Conservation (phyloP, 2,329 filamentous ascomycete genomes). For the Grosmannia huntii region DNA sequence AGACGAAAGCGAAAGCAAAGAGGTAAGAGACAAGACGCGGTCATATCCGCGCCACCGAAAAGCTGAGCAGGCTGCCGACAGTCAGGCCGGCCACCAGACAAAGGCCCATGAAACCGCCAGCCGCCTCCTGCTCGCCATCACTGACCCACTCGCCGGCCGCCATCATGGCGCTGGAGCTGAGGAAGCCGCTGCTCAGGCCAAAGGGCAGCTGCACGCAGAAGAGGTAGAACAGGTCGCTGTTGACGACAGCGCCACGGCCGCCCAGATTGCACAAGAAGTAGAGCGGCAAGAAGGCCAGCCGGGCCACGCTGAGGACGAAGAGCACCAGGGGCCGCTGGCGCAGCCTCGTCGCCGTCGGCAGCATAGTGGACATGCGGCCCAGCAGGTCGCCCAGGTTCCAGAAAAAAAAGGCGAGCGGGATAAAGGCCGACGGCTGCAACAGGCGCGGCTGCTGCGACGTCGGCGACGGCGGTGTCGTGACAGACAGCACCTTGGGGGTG, state of each 20-base stretch:
- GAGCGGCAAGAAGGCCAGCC: conserved; percentile 64
- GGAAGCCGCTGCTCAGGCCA: conserved; percentile 74
- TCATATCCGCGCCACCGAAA: conserved; percentile 48
- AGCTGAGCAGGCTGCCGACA: conserved; percentile 80
- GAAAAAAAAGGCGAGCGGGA: conserved; percentile 78
- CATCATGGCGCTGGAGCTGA: conserved; percentile 88
- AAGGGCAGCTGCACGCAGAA: conserved; percentile 72
- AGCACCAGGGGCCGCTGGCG: conserved; percentile 51
- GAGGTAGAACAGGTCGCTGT: conserved; percentile 81
- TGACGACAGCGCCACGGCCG: conserved; percentile 58
- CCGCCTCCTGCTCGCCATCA: conserved; percentile 70
- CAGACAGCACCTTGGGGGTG: conserved; percentile 53
- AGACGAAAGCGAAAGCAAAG: background rate
- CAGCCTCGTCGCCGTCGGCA: conserved; percentile 36
- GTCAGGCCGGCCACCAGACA: conserved; percentile 77
- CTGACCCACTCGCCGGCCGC: conserved; percentile 71
- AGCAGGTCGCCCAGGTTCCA: conserved; percentile 85
- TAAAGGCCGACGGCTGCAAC: conserved; percentile 65
- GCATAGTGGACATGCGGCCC: conserved; percentile 57
- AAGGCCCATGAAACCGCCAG: conserved; percentile 87
- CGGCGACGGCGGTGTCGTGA: conserved; percentile 17
- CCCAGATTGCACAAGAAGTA: conserved; percentile 85
- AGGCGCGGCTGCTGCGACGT: conserved; percentile 27
- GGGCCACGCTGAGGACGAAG: conserved; percentile 52
- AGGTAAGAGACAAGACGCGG: background rate